Conservation (phyloP, 345 rosid genomes). For the Sonneratia alba region DNA sequence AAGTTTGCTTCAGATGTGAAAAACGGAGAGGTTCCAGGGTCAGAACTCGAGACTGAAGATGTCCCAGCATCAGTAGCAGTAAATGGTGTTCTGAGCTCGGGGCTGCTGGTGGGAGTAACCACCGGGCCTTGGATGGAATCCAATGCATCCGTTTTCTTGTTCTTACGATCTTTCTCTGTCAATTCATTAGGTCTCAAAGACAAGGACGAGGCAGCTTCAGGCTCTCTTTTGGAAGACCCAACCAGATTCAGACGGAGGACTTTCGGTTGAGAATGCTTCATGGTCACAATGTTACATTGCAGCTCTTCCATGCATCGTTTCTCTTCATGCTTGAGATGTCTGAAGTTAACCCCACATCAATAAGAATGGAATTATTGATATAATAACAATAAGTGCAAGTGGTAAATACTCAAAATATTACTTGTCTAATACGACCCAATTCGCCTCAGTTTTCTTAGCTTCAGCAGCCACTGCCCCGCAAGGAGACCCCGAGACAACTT, state of each 20-base stretch:
- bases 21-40: constrained; percentile 88
- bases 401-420: constrained; percentile 16
- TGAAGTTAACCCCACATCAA: constrained; percentile 9
- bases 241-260: constrained; percentile 89
- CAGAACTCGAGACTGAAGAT: constrained; percentile 93
- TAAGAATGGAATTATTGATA: not conserved
- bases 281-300: constrained; percentile 93
- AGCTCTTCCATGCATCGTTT: constrained; percentile 87
- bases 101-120: constrained; percentile 90
- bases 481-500: constrained; percentile 83
- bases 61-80: constrained; percentile 91
- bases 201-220: constrained; percentile 27
- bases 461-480: constrained; percentile 81
- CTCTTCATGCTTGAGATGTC: constrained; percentile 84
- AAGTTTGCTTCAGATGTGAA: constrained; percentile 46
- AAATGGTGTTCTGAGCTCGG: constrained; percentile 94
- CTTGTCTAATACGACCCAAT: constrained; percentile 98
- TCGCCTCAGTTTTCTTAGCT: constrained; percentile 64
- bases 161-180: constrained; percentile 32
- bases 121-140: constrained; percentile 58
- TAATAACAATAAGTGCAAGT: not conserved
- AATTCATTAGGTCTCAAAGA: constrained; percentile 39
- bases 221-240: constrained; percentile 51
- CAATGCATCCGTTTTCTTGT: constrained; percentile 26
- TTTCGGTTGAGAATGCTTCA: constrained; percentile 88